A percentile compares a stretch with the other conserved stretches of the same genome.
phyloP scores from a whole-genome alignment of 108 stramenopile species.

The Cyclotella baltica region DNA sequence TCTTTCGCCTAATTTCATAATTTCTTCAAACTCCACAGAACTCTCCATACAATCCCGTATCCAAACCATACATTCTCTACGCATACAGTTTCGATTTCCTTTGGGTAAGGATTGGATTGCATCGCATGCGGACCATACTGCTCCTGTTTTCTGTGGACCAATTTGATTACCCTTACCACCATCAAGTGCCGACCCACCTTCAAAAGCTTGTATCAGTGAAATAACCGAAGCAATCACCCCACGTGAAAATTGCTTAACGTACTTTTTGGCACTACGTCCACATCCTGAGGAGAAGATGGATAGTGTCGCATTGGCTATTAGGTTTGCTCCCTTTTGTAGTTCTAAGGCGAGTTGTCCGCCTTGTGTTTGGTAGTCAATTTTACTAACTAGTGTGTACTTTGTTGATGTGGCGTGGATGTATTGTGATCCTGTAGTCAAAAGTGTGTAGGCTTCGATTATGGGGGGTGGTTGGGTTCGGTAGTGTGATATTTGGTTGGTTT shows the following conservation, averaged over 20 bases:
- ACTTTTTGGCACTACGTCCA: constrained; percentile 58
- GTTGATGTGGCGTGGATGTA: constrained; percentile 77
- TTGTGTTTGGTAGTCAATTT: constrained; percentile 53
- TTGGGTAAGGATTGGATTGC: constrained; percentile 46
- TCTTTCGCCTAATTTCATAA: constrained; percentile 63
- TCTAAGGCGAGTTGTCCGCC: constrained; percentile 59
- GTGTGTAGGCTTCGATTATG: constrained; percentile 60
- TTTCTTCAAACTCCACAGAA: constrained; percentile 80
- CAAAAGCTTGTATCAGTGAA: constrained; percentile 61
- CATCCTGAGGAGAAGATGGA: constrained; percentile 69
- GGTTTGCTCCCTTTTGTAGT: constrained; percentile 70
- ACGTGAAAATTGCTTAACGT: constrained; percentile 63
- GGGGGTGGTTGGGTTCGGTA: constrained; percentile 65
- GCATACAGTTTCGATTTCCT: constrained; percentile 81
- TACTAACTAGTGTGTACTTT: constrained; percentile 81
- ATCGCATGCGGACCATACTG: constrained; percentile 84
- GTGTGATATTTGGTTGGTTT: constrained; percentile 43
- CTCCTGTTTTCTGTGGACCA: constrained; percentile 77
- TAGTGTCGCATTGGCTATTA: constrained; percentile 64
- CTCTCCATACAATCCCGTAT: constrained; percentile 80
- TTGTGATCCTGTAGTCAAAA: constrained; percentile 61
- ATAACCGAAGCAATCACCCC: constrained; percentile 58
- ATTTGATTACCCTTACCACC: constrained; percentile 25
- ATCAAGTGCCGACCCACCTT: constrained; percentile 41
- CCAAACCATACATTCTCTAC: constrained; percentile 84